Conservation (phyloP, 768 basidiomycete genomes). For the Epithele typhae region DNA sequence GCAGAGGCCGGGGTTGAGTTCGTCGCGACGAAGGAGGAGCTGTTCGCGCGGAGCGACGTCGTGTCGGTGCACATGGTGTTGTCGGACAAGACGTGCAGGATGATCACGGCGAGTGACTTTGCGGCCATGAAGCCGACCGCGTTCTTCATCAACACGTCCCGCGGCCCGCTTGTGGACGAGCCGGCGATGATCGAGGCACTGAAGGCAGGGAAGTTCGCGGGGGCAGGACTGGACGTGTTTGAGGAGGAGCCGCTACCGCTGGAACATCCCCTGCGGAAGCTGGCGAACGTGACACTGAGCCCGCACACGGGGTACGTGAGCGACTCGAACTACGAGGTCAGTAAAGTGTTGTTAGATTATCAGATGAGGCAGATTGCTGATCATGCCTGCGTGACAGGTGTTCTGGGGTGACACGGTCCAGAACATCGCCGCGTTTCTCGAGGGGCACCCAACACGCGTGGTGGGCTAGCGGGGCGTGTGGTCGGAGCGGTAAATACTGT, state of each 20-base stretch:
- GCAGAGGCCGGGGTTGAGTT: conserved; percentile 46
- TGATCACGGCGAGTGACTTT: conserved; percentile 46
- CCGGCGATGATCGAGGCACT: conserved; percentile 45
- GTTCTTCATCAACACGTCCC: conserved; percentile 61
- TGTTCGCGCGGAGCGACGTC: conserved; percentile 51
- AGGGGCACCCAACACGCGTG: conserved; percentile 33
- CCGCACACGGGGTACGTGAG: conserved; percentile 60
- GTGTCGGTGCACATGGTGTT: conserved; percentile 60
- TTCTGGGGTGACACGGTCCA: conserved; percentile 54
- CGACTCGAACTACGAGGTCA: conserved; percentile 47
- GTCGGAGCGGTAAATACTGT: too few species aligned
- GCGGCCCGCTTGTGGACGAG: conserved; percentile 65
- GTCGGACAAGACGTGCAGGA: conserved; percentile 43
- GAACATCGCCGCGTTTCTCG: conserved; percentile 52
- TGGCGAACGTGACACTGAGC: conserved; percentile 53
- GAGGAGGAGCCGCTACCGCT: conserved; percentile 61
- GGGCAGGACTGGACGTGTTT: conserved; percentile 64
- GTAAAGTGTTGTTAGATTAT: conserved; percentile 5
- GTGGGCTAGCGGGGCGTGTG: conserved; percentile 6
- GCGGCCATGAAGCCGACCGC: conserved; percentile 52
- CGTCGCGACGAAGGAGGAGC: conserved; percentile 45
- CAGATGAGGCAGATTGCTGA: not conserved
- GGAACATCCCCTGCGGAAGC: conserved; percentile 46
- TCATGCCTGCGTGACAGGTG: conserved; percentile 23
- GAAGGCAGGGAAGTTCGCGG: conserved; percentile 43